These are phyloP conservation scores for Elsinoe ampelina DNA, from an alignment of 2,329 filamentous ascomycete genomes.

Conservation along the genomic window DNA sequence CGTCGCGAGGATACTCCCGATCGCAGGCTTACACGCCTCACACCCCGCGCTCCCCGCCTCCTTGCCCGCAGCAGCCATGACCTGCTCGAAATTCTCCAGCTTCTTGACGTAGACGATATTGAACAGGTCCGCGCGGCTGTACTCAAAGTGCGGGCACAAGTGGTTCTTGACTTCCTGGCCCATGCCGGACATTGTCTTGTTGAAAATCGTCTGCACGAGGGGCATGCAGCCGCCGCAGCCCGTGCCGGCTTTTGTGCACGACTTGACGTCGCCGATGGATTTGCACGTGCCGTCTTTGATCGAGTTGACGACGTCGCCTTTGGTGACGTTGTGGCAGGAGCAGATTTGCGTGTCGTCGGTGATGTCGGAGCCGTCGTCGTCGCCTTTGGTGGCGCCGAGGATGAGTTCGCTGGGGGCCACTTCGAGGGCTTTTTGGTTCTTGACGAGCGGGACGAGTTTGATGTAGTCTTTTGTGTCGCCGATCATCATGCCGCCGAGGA, in stretches of 20 bases:
- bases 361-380: constrained; percentile 68
- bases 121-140: constrained; percentile 80
- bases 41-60: constrained; percentile 66
- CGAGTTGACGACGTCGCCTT: constrained; percentile 63
- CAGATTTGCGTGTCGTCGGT: constrained; percentile 82
- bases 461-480: constrained; percentile 86
- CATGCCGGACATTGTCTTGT: constrained; percentile 75
- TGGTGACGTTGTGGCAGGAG: constrained; percentile 86
- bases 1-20: constrained; percentile 71
- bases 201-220: constrained; percentile 81
- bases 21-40: constrained; percentile 75
- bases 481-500: constrained; percentile 96
- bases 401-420: constrained; percentile 75
- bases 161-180: constrained; percentile 82
- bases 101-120: constrained; percentile 78
- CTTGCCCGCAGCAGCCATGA: constrained; percentile 71
- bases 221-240: constrained; percentile 88
- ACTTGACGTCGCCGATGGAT: constrained; percentile 71
- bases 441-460: constrained; percentile 80
- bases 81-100: constrained; percentile 59
- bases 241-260: constrained; percentile 84
- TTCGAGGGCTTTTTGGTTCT: constrained; percentile 69
- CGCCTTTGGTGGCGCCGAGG: constrained; percentile 63
- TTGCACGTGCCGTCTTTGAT: constrained; percentile 75
- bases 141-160: constrained; percentile 73